Base-by-base conservation (phyloP, 225 moss, liverwort and hornwort species). In the Climacium dendroides region DNA sequence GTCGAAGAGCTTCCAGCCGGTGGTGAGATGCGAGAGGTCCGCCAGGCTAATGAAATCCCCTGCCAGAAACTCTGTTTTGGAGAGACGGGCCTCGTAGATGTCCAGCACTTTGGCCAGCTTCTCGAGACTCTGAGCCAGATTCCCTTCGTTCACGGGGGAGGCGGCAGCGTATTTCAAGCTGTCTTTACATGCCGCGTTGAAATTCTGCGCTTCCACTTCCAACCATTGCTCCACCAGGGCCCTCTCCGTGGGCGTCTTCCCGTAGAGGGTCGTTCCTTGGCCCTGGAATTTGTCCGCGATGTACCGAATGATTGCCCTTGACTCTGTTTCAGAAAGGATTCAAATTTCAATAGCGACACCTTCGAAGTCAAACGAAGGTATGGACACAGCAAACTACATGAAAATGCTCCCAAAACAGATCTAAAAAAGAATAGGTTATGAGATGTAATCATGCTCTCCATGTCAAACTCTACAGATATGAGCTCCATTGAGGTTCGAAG, bases 21-120 rank as follows among this genome's bases (percentile, higher is more conserved):
- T 90, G 45, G 95, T 87, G 60, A 95, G 62, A 80, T 97, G 97
- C 3, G 93, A 92, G 71, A 97, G 88, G 70, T 97, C 96, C 19
- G 96, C 95, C 70, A 96, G 75, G 90, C 95, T 96, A 77, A 94
- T 67, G 82, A 93, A 94, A 71, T 96, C 91, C 26, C 97, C 97
- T 3, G 97, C 97, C 41, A 96, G 78, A 80, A 90, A 94, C 72
- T 92, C 83, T 6, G 87, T 83, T 34, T 78, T 61, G 34, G 91
- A 86, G 24, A 96, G 92, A 28, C 91, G 91, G 3, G 61, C 87
- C 78, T 96, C 95, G 59, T 97, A 97, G 35, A 96, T 35, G 82
- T 93, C 94, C 87, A 96, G 80, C 67, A 91, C 87, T 75, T 81
- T 87, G 74, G 77, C 87, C 60, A 94, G 72, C 83, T 92, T 92